Evolutionary conservation across 768 basidiomycete species (phyloP).

Genomic region (Chalciporus sphaerocephalus): DNA sequence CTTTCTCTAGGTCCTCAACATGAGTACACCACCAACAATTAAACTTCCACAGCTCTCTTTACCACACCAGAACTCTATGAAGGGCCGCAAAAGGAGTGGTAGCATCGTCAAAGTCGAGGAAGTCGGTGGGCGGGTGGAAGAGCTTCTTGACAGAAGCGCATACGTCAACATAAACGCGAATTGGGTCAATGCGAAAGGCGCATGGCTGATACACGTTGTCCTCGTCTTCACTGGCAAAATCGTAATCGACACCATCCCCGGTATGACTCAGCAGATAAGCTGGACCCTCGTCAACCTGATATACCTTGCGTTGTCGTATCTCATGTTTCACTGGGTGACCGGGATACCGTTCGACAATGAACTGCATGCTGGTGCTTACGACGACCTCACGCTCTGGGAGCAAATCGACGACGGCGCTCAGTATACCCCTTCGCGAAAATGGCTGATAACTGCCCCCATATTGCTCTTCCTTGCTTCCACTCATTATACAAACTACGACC

Average conservation of each 20-base stretch:
- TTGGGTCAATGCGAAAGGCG: slow-evolving; percentile 95
- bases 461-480: slow-evolving; percentile 91
- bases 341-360: slow-evolving; percentile 93
- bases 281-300: slow-evolving; percentile 92
- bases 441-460: slow-evolving; percentile 88
- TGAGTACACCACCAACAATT: slow-evolving; percentile 52
- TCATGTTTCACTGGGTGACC: slow-evolving; percentile 98
- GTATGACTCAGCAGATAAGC: slow-evolving; percentile 89
- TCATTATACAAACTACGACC: slow-evolving; percentile 96
- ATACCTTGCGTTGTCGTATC: slow-evolving; percentile 92
- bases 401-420: slow-evolving; percentile 99
- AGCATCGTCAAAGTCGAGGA: slow-evolving; percentile 86
- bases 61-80: slow-evolving; percentile 30
- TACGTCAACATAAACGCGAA: slow-evolving; percentile 85
- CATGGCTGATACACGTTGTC: slow-evolving; percentile 96
- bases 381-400: slow-evolving; percentile 97
- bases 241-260: slow-evolving; percentile 88
- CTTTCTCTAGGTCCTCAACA: slow-evolving; percentile 16
- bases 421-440: slow-evolving; percentile 98
- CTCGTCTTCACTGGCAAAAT: slow-evolving; percentile 89
- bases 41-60: slow-evolving; percentile 48
- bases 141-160: slow-evolving; percentile 71
- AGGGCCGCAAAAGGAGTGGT: slow-evolving; percentile 55
- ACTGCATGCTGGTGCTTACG: slow-evolving; percentile 88
- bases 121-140: slow-evolving; percentile 69